phyloP scores from a whole-genome alignment of 352 stramenopile genomes.

The Pythium diclinum region DNA sequence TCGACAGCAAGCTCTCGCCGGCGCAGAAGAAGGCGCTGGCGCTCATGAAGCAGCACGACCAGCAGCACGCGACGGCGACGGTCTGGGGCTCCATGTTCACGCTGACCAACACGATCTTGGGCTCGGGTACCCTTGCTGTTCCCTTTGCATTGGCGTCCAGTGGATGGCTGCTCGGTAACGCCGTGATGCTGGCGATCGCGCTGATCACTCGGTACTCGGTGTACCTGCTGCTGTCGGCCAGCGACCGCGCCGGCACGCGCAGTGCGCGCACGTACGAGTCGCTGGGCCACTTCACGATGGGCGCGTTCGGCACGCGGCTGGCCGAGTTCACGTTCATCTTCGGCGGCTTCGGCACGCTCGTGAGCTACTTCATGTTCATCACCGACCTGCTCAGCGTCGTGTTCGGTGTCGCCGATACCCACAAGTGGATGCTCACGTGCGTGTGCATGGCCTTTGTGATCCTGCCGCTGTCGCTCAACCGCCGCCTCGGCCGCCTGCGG shows the following conservation, averaged over 20 bases:
- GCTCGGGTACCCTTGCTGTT: conserved; percentile 67
- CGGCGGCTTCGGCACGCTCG: conserved; percentile 73
- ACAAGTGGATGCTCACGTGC: conserved; percentile 64
- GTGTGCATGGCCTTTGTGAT: conserved; percentile 37
- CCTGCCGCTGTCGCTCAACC: conserved; percentile 58
- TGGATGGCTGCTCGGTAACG: conserved; percentile 63
- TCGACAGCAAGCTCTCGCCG: conserved; percentile 19
- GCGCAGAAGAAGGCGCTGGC: conserved; percentile 15
- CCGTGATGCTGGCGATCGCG: conserved; percentile 68
- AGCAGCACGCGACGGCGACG: conserved; percentile 40
- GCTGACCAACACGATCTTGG: conserved; percentile 74
- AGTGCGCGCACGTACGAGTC: conserved; percentile 76
- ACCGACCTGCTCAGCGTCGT: conserved; percentile 64
- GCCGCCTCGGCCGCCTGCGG: conserved; percentile 57
- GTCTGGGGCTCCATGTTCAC: conserved; percentile 70
- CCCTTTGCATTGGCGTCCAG: conserved; percentile 72
- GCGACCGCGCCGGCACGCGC: conserved; percentile 52
- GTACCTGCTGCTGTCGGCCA: conserved; percentile 58
- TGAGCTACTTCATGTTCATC: conserved; percentile 83
- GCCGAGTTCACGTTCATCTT: conserved; percentile 86
- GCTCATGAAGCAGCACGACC: conserved; percentile 20
- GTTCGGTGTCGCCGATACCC: conserved; percentile 26
- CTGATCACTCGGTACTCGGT: conserved; percentile 77
- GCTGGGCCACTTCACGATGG: conserved; percentile 72
- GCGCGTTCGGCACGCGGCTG: conserved; percentile 47